Conservation (phyloP, 163 green algal genomes). For the Scenedesmus sp. region DNA sequence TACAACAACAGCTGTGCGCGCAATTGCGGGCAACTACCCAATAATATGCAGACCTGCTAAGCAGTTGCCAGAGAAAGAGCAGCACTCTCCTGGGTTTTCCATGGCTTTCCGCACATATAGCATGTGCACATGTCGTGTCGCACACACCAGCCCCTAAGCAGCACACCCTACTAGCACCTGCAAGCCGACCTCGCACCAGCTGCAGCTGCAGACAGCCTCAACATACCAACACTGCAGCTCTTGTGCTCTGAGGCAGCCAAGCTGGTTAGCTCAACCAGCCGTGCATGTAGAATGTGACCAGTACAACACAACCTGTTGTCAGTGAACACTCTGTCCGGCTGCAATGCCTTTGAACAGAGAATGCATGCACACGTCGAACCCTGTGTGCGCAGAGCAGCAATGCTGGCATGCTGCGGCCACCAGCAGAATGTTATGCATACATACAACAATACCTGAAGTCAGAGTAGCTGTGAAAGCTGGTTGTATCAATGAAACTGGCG, state of each 20-base stretch:
- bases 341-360: not conserved
- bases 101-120: not conserved
- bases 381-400: not conserved
- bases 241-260: not conserved
- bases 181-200: not conserved
- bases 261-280: not conserved
- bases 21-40: not conserved
- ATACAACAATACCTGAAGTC: not conserved
- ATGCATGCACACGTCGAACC: not conserved
- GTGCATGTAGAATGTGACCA: not conserved
- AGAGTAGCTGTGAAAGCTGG: not conserved
- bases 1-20: conserved; percentile 2
- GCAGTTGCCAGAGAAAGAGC: not conserved
- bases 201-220: not conserved
- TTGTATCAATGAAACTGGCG: not conserved
- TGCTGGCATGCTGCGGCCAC: not conserved
- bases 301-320: not conserved
- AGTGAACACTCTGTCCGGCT: not conserved
- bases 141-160: not conserved
- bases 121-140: not conserved
- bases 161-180: not conserved
- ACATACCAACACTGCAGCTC: not conserved
- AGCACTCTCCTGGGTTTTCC: not conserved
- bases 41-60: not conserved
- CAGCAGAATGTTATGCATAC: not conserved